These are phyloP conservation scores for Kuraishia hungarica DNA, from an alignment of 805 yeast species.

Conservation along the genomic window DNA sequence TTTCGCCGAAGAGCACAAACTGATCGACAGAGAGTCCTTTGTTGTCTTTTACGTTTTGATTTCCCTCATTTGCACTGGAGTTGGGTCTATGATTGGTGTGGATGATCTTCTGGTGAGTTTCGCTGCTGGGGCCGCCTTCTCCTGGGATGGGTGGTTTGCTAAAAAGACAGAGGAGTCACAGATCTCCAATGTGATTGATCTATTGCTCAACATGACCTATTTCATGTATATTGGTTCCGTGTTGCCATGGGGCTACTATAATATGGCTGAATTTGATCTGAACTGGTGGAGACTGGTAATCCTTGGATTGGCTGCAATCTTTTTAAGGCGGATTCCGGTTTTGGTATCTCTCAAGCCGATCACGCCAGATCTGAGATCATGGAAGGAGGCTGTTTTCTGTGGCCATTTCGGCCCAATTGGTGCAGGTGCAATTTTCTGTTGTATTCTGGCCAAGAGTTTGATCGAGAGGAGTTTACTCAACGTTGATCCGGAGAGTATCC, in stretches of 20 bases:
- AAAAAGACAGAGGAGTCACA: conserved; percentile 75
- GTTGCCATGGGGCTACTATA: conserved; percentile 80
- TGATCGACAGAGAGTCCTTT: conserved; percentile 85
- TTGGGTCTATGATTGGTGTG: conserved; percentile 80
- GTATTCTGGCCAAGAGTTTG: conserved; percentile 31
- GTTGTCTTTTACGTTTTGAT: conserved; percentile 76
- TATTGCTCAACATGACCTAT: conserved; percentile 73
- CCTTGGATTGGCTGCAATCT: conserved; percentile 39
- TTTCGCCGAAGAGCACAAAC: conserved; percentile 57
- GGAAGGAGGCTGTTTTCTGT: conserved; percentile 63
- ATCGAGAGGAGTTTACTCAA: conserved; percentile 28
- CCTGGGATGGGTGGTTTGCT: conserved; percentile 92
- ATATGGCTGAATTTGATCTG: conserved; percentile 51
- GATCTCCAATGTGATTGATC: conserved; percentile 84
- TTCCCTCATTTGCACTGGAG: conserved; percentile 80
- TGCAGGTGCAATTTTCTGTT: conserved; percentile 56
- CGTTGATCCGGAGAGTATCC: conserved; percentile 26
- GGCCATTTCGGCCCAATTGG: conserved; percentile 80
- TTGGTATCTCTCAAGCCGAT: conserved; percentile 45
- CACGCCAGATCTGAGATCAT: conserved; percentile 51
- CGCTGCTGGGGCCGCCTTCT: conserved; percentile 88
- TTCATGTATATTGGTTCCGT: conserved; percentile 88
- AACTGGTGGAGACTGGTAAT: conserved; percentile 74
- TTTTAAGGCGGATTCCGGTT: conserved; percentile 47
- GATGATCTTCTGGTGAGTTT: conserved; percentile 86